Evolutionary conservation across 257 asterid species (phyloP).

Genomic region (Scutellaria galericulata): DNA sequence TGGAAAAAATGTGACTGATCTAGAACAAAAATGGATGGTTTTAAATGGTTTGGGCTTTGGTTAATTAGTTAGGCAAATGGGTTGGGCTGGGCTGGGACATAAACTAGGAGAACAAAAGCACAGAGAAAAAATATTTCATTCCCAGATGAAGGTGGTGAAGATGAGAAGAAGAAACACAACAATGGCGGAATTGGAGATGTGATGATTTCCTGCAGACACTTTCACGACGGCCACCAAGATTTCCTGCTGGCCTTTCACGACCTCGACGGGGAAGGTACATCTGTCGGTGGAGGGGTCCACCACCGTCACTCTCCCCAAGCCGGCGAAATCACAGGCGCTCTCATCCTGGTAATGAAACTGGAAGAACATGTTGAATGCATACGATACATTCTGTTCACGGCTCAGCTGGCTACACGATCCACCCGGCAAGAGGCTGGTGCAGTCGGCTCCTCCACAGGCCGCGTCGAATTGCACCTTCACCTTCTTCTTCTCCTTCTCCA

Average conservation of each 20-base stretch:
- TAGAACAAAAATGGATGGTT: no score
- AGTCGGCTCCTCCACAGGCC: conserved; percentile 27
- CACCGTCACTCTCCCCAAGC: conserved; percentile 32
- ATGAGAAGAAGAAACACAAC: neutral
- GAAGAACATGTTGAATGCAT: conserved; percentile 43
- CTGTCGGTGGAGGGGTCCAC: conserved; percentile 37
- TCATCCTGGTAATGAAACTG: conserved; percentile 35
- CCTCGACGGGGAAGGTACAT: conserved; percentile 52
- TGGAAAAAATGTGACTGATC: no score
- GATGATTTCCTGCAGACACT: neutral
- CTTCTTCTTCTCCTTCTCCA: neutral
- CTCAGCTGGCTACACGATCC: conserved; percentile 42
- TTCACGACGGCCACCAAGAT: neutral
- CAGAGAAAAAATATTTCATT: no score
- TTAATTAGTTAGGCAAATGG: no score
- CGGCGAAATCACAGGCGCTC: conserved; percentile 18
- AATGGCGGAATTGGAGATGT: neutral
- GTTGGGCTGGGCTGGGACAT: no score
- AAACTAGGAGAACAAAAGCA: no score
- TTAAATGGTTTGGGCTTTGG: no score
- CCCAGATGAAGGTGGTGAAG: neutral
- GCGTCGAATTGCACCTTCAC: neutral
- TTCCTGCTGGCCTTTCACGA: conserved; percentile 35
- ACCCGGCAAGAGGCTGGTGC: conserved; percentile 31
- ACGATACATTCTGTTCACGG: conserved; percentile 27